A percentile compares a stretch with the other conserved stretches of the same genome.
Evolutionary conservation across 768 basidiomycete species (phyloP).

Genomic region (Tylopilus sp.): DNA sequence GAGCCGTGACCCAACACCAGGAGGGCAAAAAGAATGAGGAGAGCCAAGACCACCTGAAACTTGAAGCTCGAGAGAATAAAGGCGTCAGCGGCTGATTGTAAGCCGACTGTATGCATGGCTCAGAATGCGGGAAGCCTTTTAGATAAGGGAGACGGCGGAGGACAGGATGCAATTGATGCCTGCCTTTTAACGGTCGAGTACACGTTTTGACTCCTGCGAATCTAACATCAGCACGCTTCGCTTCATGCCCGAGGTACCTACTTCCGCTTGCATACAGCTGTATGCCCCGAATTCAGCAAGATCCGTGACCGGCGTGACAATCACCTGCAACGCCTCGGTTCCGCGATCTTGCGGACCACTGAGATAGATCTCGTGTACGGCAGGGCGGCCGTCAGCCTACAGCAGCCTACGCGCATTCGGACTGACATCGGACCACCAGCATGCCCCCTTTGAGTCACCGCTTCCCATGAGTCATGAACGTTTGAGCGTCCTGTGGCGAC

Average conservation of each 20-base stretch:
- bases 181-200: slow-evolving; percentile 24
- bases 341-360: slow-evolving; percentile 17
- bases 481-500: slow-evolving; percentile 8
- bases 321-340: slow-evolving; percentile 25
- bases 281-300: slow-evolving; percentile 14
- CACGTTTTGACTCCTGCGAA: slow-evolving; percentile 25
- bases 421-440: slow-evolving; percentile 8
- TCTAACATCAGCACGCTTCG: slow-evolving; percentile 25
- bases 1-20: slow-evolving; percentile 33
- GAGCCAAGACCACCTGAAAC: slow-evolving; percentile 32
- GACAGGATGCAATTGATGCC: slow-evolving; percentile 20
- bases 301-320: slow-evolving; percentile 13
- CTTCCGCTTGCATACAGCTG: slow-evolving; percentile 9
- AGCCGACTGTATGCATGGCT: slow-evolving; percentile 42
- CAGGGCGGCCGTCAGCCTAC: slow-evolving; percentile 8
- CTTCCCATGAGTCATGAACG: slow-evolving; percentile 13
- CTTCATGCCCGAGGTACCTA: slow-evolving; percentile 22
- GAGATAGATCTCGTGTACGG: slow-evolving; percentile 20
- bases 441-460: slow-evolving; percentile 12
- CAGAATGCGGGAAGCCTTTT: slow-evolving; percentile 22
- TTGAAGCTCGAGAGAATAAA: slow-evolving; percentile 34
- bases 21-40: slow-evolving; percentile 38
- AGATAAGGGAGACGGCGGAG: slow-evolving; percentile 27
- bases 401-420: slow-evolving; percentile 8
- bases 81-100: slow-evolving; percentile 36